Conservation (phyloP, 192 early-diverging fungal species). For the Coemansia pectinata region DNA sequence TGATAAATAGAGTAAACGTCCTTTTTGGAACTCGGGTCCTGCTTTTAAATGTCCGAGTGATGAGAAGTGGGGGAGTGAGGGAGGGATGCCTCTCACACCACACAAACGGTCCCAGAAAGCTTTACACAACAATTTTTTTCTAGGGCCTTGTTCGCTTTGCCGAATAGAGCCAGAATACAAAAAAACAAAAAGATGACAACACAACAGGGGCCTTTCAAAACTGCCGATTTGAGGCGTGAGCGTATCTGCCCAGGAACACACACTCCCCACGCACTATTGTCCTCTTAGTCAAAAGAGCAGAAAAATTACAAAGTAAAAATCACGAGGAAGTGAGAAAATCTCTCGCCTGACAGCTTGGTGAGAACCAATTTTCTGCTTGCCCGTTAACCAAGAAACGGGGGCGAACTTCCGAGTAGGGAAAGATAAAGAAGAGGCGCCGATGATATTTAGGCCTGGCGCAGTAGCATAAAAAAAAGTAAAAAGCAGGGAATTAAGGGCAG, state of each 20-base stretch:
- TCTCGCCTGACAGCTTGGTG: neutral
- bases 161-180: neutral
- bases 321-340: neutral
- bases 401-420: neutral
- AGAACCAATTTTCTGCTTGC: neutral
- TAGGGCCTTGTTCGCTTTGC: neutral
- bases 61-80: neutral
- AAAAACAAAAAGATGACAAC: neutral
- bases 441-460: neutral
- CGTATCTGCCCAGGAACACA: neutral
- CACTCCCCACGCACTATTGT: constrained; percentile 1
- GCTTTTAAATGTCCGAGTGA: neutral
- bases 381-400: neutral
- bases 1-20: neutral
- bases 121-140: neutral
- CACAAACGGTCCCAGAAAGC: neutral
- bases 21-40: neutral
- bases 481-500: neutral
- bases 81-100: neutral
- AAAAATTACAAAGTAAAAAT: neutral
- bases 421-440: neutral
- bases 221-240: neutral
- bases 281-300: neutral
- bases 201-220: neutral
- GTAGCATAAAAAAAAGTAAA: neutral